Base-by-base conservation (phyloP, 2,329 filamentous ascomycete species). In the Cephalotrichum gorgonifer region DNA sequence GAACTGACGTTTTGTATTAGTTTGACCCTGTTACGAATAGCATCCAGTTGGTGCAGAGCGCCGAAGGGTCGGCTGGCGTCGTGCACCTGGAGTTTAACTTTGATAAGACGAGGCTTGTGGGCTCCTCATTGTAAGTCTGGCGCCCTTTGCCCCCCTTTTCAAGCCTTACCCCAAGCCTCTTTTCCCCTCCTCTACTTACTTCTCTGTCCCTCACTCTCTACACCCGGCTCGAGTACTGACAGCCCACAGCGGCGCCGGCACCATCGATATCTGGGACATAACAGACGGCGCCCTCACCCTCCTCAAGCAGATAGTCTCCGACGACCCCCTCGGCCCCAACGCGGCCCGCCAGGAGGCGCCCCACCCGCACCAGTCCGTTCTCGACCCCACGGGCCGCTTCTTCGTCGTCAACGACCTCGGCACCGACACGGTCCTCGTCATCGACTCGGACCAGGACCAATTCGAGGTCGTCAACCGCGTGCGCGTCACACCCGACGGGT, bases 351-450 rank as follows among this genome's bases (percentile, higher is more conserved):
- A 72, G 71, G 55, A 54, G 9, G 53, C 54, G 14, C 51, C 66
- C 35, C 64, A 70, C 48, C 69, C 74, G 25, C 74, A 78, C 57
- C 70, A 76, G 60, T 62, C 67, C 11, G 58, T 72, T 23, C 62
- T 71, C 9, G 73, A 77, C 53, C 72, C 72, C 7, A 67, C 66
- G 3, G 73, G 73, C 28, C 67, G 69, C 44, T 76, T 62, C 64
- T 74, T 74, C 55, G 62, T 67, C 50, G 62, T 73, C 51, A 68
- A 67, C 52, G 68, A 76, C 55, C 65, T 76, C 11, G 73, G 72
- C 50, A 68, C 66, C 43, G 72, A 77, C 60, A 58, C 60, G n/a
- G 55, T 75, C 30, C 54, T 72, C 39, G 54, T 76, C 50, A 58
- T 76, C 44, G 69, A 75, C 64, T 61, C 64, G 51, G 54, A 64